A percentile compares a stretch with the other conserved stretches of the same genome.
phyloP scores from a whole-genome alignment of 2,329 filamentous ascomycete species.

The Dothidotthia symphoricarpi region DNA sequence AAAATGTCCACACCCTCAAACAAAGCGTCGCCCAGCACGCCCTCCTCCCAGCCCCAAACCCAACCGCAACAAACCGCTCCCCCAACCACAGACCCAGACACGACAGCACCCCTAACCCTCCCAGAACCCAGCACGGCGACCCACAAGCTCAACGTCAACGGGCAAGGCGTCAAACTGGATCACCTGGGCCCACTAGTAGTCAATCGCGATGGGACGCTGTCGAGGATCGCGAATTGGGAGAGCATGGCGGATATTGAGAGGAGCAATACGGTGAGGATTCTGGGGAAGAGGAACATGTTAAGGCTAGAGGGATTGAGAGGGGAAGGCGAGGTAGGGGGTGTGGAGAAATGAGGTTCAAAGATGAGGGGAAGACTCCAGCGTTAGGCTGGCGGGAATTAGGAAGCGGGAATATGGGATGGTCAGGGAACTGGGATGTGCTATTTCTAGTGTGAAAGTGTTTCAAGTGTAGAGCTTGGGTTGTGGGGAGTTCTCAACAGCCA shows the following conservation, averaged over 20 bases:
- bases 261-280: slow-evolving; percentile 63
- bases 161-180: slow-evolving; percentile 58
- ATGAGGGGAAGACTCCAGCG: too few species aligned
- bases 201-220: slow-evolving; percentile 68
- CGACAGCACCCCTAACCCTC: slow-evolving; percentile 1
- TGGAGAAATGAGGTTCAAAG: background rate
- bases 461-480: too few species aligned
- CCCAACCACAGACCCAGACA: background rate
- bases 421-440: too few species aligned
- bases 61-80: background rate
- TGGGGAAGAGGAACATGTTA: slow-evolving; percentile 67
- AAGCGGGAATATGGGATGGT: too few species aligned
- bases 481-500: too few species aligned
- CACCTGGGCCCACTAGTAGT: slow-evolving; percentile 72
- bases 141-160: slow-evolving; percentile 34
- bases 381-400: too few species aligned
- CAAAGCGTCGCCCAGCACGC: background rate
- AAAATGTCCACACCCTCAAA: background rate
- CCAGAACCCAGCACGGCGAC: slow-evolving; percentile 5
- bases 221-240: slow-evolving; percentile 70
- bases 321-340: slow-evolving; percentile 6
- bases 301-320: slow-evolving; percentile 57
- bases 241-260: slow-evolving; percentile 68
- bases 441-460: too few species aligned
- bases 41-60: background rate